These are phyloP conservation scores for Francoa sonchifolia DNA, from an alignment of 441 rosid species.

Conservation along the genomic window DNA sequence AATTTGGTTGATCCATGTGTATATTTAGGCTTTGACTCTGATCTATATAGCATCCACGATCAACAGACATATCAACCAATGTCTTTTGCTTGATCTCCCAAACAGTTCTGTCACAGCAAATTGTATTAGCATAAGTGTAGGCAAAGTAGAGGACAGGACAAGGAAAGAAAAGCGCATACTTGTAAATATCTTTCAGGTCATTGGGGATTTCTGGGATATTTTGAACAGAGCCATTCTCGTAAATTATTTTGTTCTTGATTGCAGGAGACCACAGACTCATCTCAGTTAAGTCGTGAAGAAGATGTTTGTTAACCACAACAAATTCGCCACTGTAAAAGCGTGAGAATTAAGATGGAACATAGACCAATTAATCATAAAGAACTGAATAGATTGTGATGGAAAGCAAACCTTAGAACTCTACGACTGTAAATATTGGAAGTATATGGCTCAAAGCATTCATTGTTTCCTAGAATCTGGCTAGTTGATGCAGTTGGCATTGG, in stretches of 20 bases:
- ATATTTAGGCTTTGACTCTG: constrained; percentile 90
- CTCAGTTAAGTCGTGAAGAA: constrained; percentile 78
- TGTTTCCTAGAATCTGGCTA: constrained; percentile 90
- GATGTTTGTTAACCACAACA: constrained; percentile 92
- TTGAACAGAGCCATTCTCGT: constrained; percentile 62
- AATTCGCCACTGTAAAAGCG: constrained; percentile 58
- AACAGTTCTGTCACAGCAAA: constrained; percentile 45
- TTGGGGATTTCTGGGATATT: constrained; percentile 61
- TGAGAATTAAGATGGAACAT: neutral
- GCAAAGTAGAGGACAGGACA: neutral
- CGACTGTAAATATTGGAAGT: constrained; percentile 85
- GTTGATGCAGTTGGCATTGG: constrained; percentile 98
- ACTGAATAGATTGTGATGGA: constrained; percentile 1
- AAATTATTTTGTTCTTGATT: constrained; percentile 57
- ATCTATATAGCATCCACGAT: constrained; percentile 82
- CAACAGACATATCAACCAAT: constrained; percentile 82
- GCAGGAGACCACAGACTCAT: constrained; percentile 78
- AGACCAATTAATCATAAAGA: neutral
- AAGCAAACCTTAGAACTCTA: constrained; percentile 63
- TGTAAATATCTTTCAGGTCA: constrained; percentile 61
- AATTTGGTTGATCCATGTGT: constrained; percentile 84
- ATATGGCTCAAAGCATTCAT: constrained; percentile 88
- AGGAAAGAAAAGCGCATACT: constrained; percentile 27
- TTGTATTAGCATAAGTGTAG: neutral
- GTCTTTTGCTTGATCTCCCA: constrained; percentile 96